phyloP scores from a whole-genome alignment of 2,329 filamentous ascomycete genomes.

The Aureobasidium vineae region DNA sequence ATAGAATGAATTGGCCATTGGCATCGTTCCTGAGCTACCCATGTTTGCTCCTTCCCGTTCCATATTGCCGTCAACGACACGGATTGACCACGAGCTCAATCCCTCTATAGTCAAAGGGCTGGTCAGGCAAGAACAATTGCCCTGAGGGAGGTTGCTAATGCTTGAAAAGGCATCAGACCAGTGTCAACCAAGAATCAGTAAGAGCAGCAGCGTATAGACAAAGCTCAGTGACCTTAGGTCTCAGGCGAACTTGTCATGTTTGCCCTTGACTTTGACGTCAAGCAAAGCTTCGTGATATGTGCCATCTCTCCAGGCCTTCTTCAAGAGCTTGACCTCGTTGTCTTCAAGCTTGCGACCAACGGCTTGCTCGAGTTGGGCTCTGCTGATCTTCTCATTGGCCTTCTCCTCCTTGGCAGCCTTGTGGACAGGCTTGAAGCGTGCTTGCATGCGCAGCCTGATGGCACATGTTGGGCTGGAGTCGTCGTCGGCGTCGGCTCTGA shows the following conservation, averaged over 20 bases:
- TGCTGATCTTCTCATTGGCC: constrained; percentile 78
- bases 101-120: not conserved
- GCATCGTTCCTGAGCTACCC: not conserved
- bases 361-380: constrained; percentile 77
- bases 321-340: constrained; percentile 79
- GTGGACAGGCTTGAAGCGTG: constrained; percentile 82
- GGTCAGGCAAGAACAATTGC: not conserved
- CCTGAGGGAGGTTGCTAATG: not conserved
- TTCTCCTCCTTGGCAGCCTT: constrained; percentile 80
- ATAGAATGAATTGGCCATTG: not conserved
- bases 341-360: constrained; percentile 75
- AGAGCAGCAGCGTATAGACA: not conserved
- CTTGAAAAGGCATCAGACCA: not conserved
- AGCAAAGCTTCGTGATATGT: constrained; percentile 86
- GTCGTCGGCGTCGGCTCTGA: constrained; percentile 70
- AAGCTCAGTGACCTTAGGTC: not conserved
- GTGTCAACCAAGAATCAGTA: not conserved
- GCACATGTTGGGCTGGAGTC: constrained; percentile 66
- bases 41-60: not conserved
- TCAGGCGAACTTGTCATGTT: constrained; percentile 77
- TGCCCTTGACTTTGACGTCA: constrained; percentile 84
- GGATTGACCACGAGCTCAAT: not conserved
- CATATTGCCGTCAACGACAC: not conserved
- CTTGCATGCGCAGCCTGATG: constrained; percentile 87
- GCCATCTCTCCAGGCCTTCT: constrained; percentile 78